Evolutionary conservation across 2,329 filamentous ascomycete genomes (phyloP).

Genomic region (Fusarium transvaalense): DNA sequence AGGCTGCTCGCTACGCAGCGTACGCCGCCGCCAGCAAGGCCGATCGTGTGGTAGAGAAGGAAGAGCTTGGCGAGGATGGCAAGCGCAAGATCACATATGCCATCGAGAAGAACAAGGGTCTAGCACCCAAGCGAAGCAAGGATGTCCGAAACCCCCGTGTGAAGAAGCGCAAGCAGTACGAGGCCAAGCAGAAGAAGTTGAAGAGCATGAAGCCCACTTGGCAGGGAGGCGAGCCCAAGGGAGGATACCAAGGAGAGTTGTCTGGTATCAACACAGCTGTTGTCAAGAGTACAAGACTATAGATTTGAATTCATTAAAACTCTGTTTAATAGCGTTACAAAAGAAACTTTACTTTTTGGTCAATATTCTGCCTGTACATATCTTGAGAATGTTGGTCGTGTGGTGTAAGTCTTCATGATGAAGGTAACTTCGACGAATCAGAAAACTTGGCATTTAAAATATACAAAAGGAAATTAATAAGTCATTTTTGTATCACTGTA

Average conservation of each 20-base stretch:
- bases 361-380: neutral
- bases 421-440: neutral
- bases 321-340: constrained; percentile 33
- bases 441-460: neutral
- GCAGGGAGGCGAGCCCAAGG: constrained; percentile 84
- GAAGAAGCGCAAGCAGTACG: constrained; percentile 97
- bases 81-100: constrained; percentile 93
- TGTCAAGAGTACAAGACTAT: constrained; percentile 94
- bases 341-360: constrained; percentile 12
- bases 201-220: constrained; percentile 87
- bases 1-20: constrained; percentile 68
- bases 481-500: neutral
- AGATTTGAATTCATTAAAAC: constrained; percentile 48
- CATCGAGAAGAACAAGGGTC: constrained; percentile 97
- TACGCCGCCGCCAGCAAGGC: constrained; percentile 72
- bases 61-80: constrained; percentile 81
- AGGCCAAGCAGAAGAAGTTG: constrained; percentile 97
- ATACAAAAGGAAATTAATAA: neutral
- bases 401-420: constrained; percentile 6
- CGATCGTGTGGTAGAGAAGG: constrained; percentile 72
- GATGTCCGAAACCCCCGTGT: constrained; percentile 94
- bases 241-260: constrained; percentile 90
- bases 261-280: constrained; percentile 96
- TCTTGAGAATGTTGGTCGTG: neutral
- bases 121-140: constrained; percentile 91